Base-by-base conservation (phyloP, 2,329 filamentous ascomycete genomes). In the Domatiomyces globalis region DNA sequence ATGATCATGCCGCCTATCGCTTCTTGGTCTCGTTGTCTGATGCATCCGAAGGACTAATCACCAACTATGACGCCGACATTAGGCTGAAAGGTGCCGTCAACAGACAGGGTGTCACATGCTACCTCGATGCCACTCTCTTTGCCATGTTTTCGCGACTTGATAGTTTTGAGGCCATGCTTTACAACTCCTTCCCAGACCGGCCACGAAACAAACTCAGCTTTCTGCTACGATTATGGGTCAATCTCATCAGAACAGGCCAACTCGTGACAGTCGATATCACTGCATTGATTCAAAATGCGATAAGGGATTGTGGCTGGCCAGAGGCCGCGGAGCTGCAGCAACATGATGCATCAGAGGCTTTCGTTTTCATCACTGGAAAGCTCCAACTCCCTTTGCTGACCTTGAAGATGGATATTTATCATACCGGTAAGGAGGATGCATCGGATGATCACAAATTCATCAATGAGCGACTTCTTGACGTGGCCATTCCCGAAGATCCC, bases 321-420 rank as follows among this genome's bases (percentile, higher is more conserved):
- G 88, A 94, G 52, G 89, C 89, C 46, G 77, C 78, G 19, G 69
- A 78, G 52, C 64, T 86, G n/a, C 78, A 82, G 60, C 92, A 96
- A 63, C 92, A 98, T 68, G 92, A 98, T 66, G 87, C 87, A 0
- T 95, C 92, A 0, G 92, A 98, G 67, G 89, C 89, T 1, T 96
- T 96, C 64, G 86, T 83, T 0, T 95, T 95, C 65, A 88, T 98
- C 57, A 95, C 90, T 0, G 89, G 88, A 58, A 87, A 84, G 19
- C 75, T 98, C 18, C 83, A 94, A 60, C 69, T 96, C 15, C 92
- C 92, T 5, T 74, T 96, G 1, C 76, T 96, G 22, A 89, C 89
- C 0, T 69, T 96, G 39, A 94, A 95, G 64, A 90, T 95, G 72
- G 89, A 96, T 63, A 81, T 96, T 12, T 95, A 90, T 60, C 92